phyloP scores from a whole-genome alignment of 2,329 filamentous ascomycete species.

The Fusarium begoniae region DNA sequence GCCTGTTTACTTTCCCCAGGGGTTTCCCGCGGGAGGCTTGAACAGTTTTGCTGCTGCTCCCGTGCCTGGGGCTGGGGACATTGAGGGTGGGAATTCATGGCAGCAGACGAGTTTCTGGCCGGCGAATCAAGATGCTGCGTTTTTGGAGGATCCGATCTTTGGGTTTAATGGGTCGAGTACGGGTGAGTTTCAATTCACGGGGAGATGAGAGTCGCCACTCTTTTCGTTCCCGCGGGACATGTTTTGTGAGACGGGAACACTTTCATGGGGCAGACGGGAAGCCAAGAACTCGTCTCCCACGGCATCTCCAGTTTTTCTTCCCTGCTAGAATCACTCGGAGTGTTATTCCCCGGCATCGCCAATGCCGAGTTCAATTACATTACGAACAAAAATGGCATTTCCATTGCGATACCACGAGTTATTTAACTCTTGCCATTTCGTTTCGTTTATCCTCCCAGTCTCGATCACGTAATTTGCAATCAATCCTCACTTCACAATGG shows the following conservation, averaged over 20 bases:
- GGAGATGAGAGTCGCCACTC: conserved; percentile 2
- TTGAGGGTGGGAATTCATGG: conserved; percentile 8
- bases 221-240: background rate
- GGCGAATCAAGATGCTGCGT: conserved; percentile 17
- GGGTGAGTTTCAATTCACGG: conserved; percentile 36
- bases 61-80: background rate
- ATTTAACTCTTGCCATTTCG: conserved; percentile 10
- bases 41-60: background rate
- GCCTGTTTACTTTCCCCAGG: conserved; percentile 11
- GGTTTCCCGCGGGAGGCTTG: conserved; percentile 14
- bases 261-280: background rate
- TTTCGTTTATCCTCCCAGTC: background rate
- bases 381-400: background rate
- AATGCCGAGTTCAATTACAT: background rate
- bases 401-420: background rate
- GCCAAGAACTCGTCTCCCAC: background rate
- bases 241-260: background rate
- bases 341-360: background rate
- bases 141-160: conserved; percentile 45
- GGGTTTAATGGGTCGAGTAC: conserved; percentile 45
- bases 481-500: conserved; percentile 1
- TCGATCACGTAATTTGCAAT: background rate
- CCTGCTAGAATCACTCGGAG: background rate
- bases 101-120: conserved; percentile 11
- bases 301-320: conserved; percentile 1